Conservation (phyloP, 2,329 filamentous ascomycete species). For the Ophiostoma sp. region DNA sequence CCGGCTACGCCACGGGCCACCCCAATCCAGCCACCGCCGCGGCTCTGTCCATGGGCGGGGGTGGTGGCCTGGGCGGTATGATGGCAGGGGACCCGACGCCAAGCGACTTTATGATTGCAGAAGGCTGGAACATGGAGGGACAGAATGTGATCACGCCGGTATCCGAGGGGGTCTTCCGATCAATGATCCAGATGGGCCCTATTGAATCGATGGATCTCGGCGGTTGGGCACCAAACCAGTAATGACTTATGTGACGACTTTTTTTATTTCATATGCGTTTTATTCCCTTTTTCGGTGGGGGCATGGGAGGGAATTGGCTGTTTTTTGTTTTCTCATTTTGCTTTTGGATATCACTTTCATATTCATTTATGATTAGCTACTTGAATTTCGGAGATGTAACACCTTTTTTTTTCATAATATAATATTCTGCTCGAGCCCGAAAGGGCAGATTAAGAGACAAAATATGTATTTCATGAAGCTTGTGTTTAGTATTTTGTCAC, state of each 20-base stretch:
- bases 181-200: conserved; percentile 53
- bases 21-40: conserved; percentile 17
- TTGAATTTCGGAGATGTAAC: not conserved
- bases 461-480: no score
- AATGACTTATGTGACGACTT: not conserved
- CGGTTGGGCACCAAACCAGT: conserved; percentile 40
- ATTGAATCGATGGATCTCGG: conserved; percentile 56
- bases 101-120: conserved; percentile 40
- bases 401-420: not conserved
- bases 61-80: conserved; percentile 18
- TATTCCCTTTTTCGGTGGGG: not conserved
- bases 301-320: not conserved
- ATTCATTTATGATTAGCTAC: not conserved
- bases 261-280: not conserved
- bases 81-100: conserved; percentile 34
- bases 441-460: not conserved
- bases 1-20: conserved; percentile 30
- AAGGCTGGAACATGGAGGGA: conserved; percentile 41
- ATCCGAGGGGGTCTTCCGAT: conserved; percentile 52
- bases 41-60: conserved; percentile 6
- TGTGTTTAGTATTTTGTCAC: no score
- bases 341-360: not conserved
- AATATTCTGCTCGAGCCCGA: not conserved
- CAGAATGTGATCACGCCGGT: conserved; percentile 49
- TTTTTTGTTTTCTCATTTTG: not conserved